Evolutionary conservation across 257 asterid species (phyloP).

Genomic region (Eucommia ulmoides): DNA sequence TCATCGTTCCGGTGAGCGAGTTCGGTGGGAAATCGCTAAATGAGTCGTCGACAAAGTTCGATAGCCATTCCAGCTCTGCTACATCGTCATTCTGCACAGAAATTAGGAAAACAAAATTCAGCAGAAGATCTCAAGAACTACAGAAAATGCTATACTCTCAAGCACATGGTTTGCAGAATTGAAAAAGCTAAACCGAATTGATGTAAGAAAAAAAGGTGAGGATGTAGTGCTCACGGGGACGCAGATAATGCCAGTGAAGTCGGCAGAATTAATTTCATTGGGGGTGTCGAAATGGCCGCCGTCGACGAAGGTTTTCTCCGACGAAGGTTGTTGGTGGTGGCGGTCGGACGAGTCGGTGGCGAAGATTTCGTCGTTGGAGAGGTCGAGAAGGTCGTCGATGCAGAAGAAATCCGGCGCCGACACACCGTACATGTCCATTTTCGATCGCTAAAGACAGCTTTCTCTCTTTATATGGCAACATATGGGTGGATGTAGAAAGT

Average conservation of each 20-base stretch:
- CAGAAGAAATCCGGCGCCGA: constrained; percentile 18
- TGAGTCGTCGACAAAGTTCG: constrained; percentile 61
- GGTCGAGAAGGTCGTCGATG: constrained; percentile 53
- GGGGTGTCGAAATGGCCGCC: constrained; percentile 9
- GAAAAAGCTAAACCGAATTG: no score
- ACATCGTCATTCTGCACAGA: constrained; percentile 37
- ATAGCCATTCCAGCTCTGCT: constrained; percentile 74
- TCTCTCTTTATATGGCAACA: no score
- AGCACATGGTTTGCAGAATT: no score
- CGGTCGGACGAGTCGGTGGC: constrained; percentile 26
- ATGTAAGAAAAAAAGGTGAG: not conserved
- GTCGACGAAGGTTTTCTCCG: not conserved
- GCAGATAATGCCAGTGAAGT: constrained; percentile 32
- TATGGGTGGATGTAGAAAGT: no score
- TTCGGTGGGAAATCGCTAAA: constrained; percentile 33
- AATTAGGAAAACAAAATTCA: not conserved
- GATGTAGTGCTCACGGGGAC: constrained; percentile 31
- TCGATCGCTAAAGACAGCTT: no score
- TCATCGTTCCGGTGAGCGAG: constrained; percentile 19
- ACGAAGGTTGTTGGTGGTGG: constrained; percentile 15
- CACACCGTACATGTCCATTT: constrained; percentile 48
- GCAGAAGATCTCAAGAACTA: no score
- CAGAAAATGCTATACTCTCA: no score
- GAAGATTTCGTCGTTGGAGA: constrained; percentile 38
- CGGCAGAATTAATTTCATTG: constrained; percentile 17